Conservation (phyloP, 129 eudicot species). For the Centrapalus pauciflorus region DNA sequence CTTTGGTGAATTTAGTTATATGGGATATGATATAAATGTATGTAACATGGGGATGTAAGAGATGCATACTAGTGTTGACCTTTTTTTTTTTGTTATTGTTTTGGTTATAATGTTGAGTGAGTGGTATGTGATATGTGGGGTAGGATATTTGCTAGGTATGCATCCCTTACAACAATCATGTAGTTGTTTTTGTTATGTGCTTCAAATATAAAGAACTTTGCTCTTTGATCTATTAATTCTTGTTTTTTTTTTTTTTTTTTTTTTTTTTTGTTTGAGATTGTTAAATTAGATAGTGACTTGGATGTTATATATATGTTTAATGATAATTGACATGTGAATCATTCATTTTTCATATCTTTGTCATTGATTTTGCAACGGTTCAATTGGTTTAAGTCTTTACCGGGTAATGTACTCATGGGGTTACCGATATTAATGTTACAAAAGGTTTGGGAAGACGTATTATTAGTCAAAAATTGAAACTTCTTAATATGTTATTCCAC, state of each 20-base stretch:
- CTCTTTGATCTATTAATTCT: background rate
- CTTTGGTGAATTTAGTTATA: constrained; percentile 14
- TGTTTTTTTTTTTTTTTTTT: background rate
- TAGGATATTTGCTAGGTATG: constrained; percentile 24
- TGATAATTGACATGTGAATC: too few relatives aligned
- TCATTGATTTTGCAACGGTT: too few relatives aligned
- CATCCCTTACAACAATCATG: constrained; percentile 33
- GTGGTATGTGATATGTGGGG: background rate
- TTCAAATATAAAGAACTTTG: background rate
- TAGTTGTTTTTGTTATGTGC: constrained; percentile 9
- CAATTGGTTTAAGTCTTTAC: too few relatives aligned
- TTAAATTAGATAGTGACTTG: too few relatives aligned
- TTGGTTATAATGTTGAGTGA: background rate
- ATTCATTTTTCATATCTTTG: too few relatives aligned
- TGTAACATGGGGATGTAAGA: constrained; percentile 33
- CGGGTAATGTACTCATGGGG: too few relatives aligned
- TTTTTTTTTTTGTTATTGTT: background rate
- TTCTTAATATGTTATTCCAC: too few relatives aligned
- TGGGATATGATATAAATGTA: background rate
- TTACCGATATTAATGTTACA: too few relatives aligned
- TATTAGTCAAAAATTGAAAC: too few relatives aligned
- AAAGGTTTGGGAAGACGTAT: too few relatives aligned
- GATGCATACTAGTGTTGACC: constrained; percentile 32
- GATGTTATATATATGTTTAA: too few relatives aligned
- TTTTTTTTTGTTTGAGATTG: background rate